Evolutionary conservation across 2,329 filamentous ascomycete genomes (phyloP), one percentile per base, ranked within the genome.

Genomic region (Fusarium tjaetaba): DNA sequence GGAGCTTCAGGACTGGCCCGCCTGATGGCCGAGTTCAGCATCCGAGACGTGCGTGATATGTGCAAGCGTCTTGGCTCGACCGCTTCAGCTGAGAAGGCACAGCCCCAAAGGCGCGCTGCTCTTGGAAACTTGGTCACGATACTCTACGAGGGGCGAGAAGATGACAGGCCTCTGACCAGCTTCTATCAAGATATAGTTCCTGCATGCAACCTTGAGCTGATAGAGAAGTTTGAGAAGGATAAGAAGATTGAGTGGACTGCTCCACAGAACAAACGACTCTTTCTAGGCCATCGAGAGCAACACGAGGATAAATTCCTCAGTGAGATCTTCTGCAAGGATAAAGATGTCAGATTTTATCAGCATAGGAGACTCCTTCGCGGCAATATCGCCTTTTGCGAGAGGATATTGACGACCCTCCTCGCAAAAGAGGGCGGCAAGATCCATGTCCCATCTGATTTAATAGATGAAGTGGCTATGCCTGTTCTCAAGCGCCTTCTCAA

Each of bases 11-110:
- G 77, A 3, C 59, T 79, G 11, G 71, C 68, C 36, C 38, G 18
- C 7, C 39, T 78, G 30, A 78, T 79, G 77, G 62, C 68, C 28
- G 67, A 75, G n/a, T 76, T 79, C 49, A 79, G 78, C 60, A 65
- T 79, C 22, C 48, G 49, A 28, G 77, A 78, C 28, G 65, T 79
- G 1, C 61, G 65, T 9, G 5, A 30, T 10, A 24, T 78, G 7
- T 79, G 76, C 36, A 70, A 57, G 11, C 38, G 36, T 20, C 68
- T 79, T 7, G 77, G 77, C 13, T 39, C 59, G 7, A 79, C 77
- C 5, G 58, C 76, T 4, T 74, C 76, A 2, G 76, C 77, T 5
- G 16, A 34, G 13, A 71, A 74, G 10, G 71, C 55, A 20, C 74
- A 69, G 16, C 22, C 65, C 0, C 77, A 78, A 39, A 77, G 78